These are phyloP conservation scores for Neocatenulostroma microsporum DNA, from an alignment of 2,329 filamentous ascomycete genomes.

Conservation along the genomic window DNA sequence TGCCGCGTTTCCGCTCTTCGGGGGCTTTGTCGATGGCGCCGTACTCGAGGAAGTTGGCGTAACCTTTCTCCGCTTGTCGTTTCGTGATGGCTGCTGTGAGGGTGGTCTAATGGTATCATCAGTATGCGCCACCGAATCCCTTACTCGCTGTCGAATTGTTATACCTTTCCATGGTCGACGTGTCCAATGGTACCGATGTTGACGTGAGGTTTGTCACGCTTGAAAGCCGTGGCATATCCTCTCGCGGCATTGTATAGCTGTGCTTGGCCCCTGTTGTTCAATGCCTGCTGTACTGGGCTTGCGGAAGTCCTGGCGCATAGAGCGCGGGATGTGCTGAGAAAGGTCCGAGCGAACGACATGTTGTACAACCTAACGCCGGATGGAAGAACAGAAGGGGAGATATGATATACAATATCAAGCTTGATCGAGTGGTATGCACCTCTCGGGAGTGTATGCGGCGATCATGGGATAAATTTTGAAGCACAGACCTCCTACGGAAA, in stretches of 20 bases:
- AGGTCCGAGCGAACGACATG: conserved; percentile 73
- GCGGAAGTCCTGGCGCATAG: conserved; percentile 56
- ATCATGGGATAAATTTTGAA: no score
- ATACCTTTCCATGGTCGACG: conserved; percentile 98
- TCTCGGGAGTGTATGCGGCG: no score
- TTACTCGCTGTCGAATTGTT: conserved; percentile 41
- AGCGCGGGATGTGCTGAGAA: conserved; percentile 75
- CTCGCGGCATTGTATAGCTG: conserved; percentile 56
- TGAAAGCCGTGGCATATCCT: conserved; percentile 59
- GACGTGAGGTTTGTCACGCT: conserved; percentile 96
- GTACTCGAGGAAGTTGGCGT: conserved; percentile 94
- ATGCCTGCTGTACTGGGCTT: conserved; percentile 68
- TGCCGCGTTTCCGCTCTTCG: conserved; percentile 99
- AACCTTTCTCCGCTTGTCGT: conserved; percentile 88
- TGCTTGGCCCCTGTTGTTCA: conserved; percentile 55
- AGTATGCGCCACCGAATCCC: conserved; percentile 54
- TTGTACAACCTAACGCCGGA: conserved; percentile 38
- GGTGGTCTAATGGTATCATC: conserved; percentile 93
- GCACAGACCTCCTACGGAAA: no score
- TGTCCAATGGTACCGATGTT: conserved; percentile 99
- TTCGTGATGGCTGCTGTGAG: conserved; percentile 98
- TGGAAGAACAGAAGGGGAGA: neutral
- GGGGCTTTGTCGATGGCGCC: conserved; percentile 97
- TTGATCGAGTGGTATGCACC: no score
- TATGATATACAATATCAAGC: no score